Conservation (phyloP, 2,329 filamentous ascomycete species). For the Arthrocladium fulminans region DNA sequence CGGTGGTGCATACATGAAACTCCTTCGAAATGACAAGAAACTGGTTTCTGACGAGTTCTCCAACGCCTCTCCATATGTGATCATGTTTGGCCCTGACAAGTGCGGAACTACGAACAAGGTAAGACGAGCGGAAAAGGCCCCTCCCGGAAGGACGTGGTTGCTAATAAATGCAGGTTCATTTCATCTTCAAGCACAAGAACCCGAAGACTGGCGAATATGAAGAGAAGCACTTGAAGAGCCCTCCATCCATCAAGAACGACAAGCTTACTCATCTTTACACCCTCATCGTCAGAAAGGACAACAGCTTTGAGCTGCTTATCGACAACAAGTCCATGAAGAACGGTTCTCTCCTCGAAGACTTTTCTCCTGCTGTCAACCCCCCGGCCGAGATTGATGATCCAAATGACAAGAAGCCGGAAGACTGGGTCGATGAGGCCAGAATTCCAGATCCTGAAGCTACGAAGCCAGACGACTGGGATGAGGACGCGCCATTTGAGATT, state of each 20-base stretch:
- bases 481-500: conserved; percentile 95
- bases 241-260: conserved; percentile 76
- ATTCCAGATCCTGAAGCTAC: conserved; percentile 86
- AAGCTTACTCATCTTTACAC: conserved; percentile 96
- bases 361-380: conserved; percentile 88
- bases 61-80: conserved; percentile 93
- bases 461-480: conserved; percentile 98
- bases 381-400: conserved; percentile 87
- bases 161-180: conserved; percentile 49
- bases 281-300: conserved; percentile 90
- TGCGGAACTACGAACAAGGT: conserved; percentile 99
- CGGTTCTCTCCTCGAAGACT: conserved; percentile 88
- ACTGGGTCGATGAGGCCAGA: conserved; percentile 90
- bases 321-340: conserved; percentile 82
- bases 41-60: conserved; percentile 97
- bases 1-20: conserved; percentile 98
- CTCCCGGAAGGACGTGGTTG: neutral
- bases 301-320: conserved; percentile 86
- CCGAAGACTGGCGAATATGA: conserved; percentile 99
- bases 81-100: conserved; percentile 99
- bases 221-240: conserved; percentile 91
- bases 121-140: conserved; percentile 13
- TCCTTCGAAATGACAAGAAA: conserved; percentile 93
- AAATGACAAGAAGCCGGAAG: conserved; percentile 85
- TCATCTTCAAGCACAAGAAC: conserved; percentile 99